Evolutionary conservation across 805 yeast species (phyloP), one percentile per base, ranked within the genome.

Genomic region (Teunomyces kruisii): DNA sequence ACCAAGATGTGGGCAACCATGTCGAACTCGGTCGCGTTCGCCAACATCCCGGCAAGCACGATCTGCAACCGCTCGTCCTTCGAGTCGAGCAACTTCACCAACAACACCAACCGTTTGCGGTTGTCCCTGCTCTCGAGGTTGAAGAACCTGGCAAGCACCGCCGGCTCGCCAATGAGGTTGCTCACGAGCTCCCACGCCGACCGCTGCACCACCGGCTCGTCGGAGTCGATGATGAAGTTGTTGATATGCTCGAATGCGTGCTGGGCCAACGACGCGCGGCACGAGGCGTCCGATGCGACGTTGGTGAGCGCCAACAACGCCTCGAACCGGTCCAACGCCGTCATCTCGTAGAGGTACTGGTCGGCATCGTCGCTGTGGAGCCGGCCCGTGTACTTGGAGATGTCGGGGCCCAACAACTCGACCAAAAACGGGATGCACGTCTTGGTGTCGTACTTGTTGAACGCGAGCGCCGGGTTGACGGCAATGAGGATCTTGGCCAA

Each of bases 261-360:
- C 9, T 68, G 68, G 1, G 72, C 47, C 15, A 35, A 24, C 4
- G 13, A n/a, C 1, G 16, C 38, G 12, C 38, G 38, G 12, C 14
- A 17, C 9, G 38, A 35, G 12, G 38, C 16, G 14, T 43, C 27
- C 0, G 88, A 73, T 0, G 88, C 78, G 6, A 84, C 51, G 59
- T 86, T 87, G 1, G 92, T 86, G 24, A 86, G 68, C 0, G 91
- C 88, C 16, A 83, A 57, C 32, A 87, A 63, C 0, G 83, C 67
- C 53, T 82, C 85, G 51, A 75, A 77, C 15, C 75, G 71, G 46
- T 79, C 84, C 10, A 74, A 51, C 3, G 51, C 50, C 1, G 72
- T 61, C 14, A 68, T 48, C 0, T 70, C 73, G 40, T 65, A 39
- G 4, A 62, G 43, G 36, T 62, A 64, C 8, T 42, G 29, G 4